Conservation (phyloP, 768 basidiomycete genomes). For the Wakefieldia striispora region DNA sequence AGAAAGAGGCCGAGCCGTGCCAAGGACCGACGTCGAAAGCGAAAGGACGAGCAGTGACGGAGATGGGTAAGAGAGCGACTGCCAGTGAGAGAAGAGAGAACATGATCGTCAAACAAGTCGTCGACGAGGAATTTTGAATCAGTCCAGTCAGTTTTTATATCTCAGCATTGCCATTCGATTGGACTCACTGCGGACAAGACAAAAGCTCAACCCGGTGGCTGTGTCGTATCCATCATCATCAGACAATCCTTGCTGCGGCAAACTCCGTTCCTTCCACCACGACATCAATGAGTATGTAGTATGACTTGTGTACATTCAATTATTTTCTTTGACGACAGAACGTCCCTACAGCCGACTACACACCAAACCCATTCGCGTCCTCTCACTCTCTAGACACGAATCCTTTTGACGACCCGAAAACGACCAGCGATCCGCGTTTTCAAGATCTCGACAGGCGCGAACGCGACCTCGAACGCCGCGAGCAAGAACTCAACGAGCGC, state of each 20-base stretch:
- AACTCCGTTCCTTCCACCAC: slow-evolving; percentile 4
- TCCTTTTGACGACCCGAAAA: slow-evolving; percentile 85
- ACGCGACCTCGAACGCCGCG: slow-evolving; percentile 75
- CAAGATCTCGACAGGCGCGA: slow-evolving; percentile 79
- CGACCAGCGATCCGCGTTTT: slow-evolving; percentile 41
- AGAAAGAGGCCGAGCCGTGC: no score
- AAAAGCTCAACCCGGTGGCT: no score
- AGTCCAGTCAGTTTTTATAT: no score
- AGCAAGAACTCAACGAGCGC: slow-evolving; percentile 67
- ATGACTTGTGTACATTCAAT: neutral
- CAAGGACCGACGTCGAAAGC: neutral
- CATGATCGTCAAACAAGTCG: no score
- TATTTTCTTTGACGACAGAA: neutral
- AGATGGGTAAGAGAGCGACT: slow-evolving; percentile 65
- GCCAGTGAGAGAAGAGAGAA: slow-evolving; percentile 38
- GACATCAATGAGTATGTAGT: slow-evolving; percentile 27
- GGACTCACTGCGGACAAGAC: no score
- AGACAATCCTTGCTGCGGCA: no score
- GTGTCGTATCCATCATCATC: no score
- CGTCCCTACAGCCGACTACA: slow-evolving; percentile 27
- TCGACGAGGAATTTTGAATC: no score
- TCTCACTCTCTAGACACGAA: slow-evolving; percentile 83
- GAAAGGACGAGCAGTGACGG: slow-evolving; percentile 48
- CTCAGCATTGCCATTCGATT: no score
- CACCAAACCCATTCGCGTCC: slow-evolving; percentile 82